Evolutionary conservation across 352 stramenopile species (phyloP), one percentile per base, ranked within the genome.

Genomic region (Aphanomyces stellatus): DNA sequence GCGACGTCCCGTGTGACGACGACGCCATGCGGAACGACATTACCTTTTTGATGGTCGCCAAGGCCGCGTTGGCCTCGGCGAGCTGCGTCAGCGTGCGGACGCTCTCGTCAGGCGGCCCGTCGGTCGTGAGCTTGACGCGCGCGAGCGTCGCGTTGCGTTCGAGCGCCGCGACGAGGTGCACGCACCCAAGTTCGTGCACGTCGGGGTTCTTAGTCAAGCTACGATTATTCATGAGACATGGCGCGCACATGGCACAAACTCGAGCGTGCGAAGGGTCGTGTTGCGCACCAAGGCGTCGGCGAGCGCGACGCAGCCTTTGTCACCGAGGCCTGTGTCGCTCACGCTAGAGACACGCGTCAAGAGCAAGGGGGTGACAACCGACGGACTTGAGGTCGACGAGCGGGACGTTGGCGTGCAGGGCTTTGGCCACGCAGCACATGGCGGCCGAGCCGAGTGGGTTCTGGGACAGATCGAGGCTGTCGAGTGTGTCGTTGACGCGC

Each of bases 281-380:
- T 87, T 90, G 48, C 85, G 86, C 67, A 83, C 80, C 31, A 88
- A 53, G 6, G 71, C 79, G 10, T 69, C 49, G 0, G 79, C 73
- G 1, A 90, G 41, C 24, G 82, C 61, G 0, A 81, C 74, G 30
- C 60, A 43, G 55, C 68, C 3, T 77, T 82, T 42, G 78, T 78
- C 55, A 87, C 72, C 8, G 71, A 72, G 6, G 27, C 33, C 27
- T 13, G 60, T 37, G 1, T 56, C 30, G 6, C 17, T 4, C 24
- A 67, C 13, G 22, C 60, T 67, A 57, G 43, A n/a, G n/a, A 35
- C n/a, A 57, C 13, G 2, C 34, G 19, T 28, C 51, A 31, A 46
- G 17, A 41, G 22, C 13, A 57, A 17, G n/a, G 10, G n/a, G n/a
- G n/a, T 31, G 57, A 15, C 28, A 11, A n/a, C n/a, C 5, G 11